phyloP scores from a whole-genome alignment of 2,329 filamentous ascomycete genomes.

The Xylaria sp. region DNA sequence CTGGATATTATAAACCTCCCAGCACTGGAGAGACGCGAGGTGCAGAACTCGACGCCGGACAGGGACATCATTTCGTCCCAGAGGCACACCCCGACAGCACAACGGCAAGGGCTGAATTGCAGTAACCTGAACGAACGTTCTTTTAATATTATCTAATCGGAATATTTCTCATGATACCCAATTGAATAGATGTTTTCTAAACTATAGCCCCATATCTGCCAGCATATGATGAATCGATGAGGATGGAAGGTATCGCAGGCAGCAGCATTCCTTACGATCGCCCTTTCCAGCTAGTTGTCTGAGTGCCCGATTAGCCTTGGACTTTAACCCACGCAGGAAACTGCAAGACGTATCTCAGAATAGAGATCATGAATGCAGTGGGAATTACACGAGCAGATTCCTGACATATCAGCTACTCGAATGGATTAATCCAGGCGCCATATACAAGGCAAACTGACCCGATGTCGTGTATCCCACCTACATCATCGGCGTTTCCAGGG shows the following conservation, averaged over 20 bases:
- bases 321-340: not conserved
- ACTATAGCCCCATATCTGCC: not conserved
- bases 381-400: not conserved
- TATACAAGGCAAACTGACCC: not conserved
- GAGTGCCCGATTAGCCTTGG: not conserved
- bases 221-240: not conserved
- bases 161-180: conserved; percentile 29
- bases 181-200: conserved; percentile 8
- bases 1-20: conserved; percentile 26
- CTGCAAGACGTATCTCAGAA: not conserved
- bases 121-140: conserved; percentile 7
- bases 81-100: conserved; percentile 16
- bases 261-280: not conserved
- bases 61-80: conserved; percentile 26
- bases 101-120: conserved; percentile 24
- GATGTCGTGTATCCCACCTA: not conserved
- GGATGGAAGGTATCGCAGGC: not conserved
- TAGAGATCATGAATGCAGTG: not conserved
- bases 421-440: not conserved
- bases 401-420: not conserved
- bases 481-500: too few relatives aligned
- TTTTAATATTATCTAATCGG: conserved; percentile 2
- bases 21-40: conserved; percentile 18
- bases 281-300: not conserved
- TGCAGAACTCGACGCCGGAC: conserved; percentile 31